These are phyloP conservation scores for Kwoniella shivajii DNA, from an alignment of 1,284 basidiomycete species.

Conservation along the genomic window DNA sequence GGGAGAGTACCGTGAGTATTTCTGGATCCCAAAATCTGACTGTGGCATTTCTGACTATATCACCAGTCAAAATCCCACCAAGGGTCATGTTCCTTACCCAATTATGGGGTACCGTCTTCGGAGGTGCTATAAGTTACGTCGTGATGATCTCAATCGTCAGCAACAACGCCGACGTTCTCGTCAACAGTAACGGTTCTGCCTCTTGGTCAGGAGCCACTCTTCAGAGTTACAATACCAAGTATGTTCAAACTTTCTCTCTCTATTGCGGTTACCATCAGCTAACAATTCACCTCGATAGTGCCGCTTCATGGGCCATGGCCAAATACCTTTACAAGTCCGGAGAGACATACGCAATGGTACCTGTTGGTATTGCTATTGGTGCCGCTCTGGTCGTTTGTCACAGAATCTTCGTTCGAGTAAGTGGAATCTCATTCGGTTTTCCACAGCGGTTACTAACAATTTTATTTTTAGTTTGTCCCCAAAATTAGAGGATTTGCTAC, in stretches of 20 bases:
- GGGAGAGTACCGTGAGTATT: conserved; percentile 22
- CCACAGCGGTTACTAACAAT: conserved; percentile 3
- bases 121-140: conserved; percentile 34
- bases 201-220: conserved; percentile 16
- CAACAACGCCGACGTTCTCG: conserved; percentile 27
- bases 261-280: too few relatives aligned
- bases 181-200: conserved; percentile 15
- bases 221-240: conserved; percentile 21
- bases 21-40: too few relatives aligned
- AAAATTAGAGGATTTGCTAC: too few relatives aligned
- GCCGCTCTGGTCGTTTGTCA: conserved; percentile 17
- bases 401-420: conserved; percentile 4
- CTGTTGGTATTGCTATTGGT: conserved; percentile 21
- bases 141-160: conserved; percentile 31
- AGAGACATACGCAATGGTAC: conserved; percentile 17
- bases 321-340: conserved; percentile 17
- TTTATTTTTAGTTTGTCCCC: not conserved
- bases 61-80: conserved; percentile 28
- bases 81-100: conserved; percentile 28
- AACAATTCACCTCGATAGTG: too few relatives aligned
- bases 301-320: conserved; percentile 24
- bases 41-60: too few relatives aligned
- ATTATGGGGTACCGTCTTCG: conserved; percentile 30
- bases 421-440: not conserved
- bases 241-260: too few relatives aligned